These are phyloP conservation scores for Leccinum arenicola DNA, from an alignment of 768 basidiomycete species.

Conservation along the genomic window DNA sequence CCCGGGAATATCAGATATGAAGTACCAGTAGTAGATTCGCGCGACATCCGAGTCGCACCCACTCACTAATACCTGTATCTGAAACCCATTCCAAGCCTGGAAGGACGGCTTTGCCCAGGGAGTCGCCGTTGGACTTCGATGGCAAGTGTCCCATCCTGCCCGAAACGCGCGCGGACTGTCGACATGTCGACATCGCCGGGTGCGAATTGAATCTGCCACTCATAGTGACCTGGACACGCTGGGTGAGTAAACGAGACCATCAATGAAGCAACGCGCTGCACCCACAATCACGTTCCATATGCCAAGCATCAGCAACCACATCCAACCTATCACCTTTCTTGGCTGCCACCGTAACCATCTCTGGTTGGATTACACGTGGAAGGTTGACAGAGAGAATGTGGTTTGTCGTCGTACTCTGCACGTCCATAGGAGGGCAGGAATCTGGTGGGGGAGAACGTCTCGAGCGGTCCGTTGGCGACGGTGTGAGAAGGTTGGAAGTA, in stretches of 20 bases:
- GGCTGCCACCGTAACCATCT: slow-evolving; percentile 64
- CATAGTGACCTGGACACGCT: slow-evolving; percentile 48
- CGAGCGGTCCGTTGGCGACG: slow-evolving; percentile 31
- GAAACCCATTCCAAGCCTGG: slow-evolving; percentile 27
- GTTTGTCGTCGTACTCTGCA: slow-evolving; percentile 37
- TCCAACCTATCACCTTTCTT: slow-evolving; percentile 56
- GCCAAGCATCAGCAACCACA: slow-evolving; percentile 62
- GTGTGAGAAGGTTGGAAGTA: slow-evolving; percentile 15
- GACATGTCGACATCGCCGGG: slow-evolving; percentile 55
- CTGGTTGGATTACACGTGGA: slow-evolving; percentile 46
- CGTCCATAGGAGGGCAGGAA: slow-evolving; percentile 43
- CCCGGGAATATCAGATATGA: slow-evolving; percentile 1
- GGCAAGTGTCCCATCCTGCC: slow-evolving; percentile 42
- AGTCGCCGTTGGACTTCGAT: slow-evolving; percentile 40
- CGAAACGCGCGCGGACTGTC: slow-evolving; percentile 49
- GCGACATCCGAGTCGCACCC: neutral
- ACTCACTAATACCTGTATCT: slow-evolving; percentile 26
- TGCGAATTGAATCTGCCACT: slow-evolving; percentile 57
- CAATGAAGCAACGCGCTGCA: slow-evolving; percentile 8
- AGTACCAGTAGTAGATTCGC: slow-evolving; percentile 2
- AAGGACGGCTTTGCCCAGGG: slow-evolving; percentile 26
- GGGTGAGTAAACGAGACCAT: slow-evolving; percentile 4
- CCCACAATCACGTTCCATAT: slow-evolving; percentile 59
- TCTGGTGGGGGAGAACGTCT: slow-evolving; percentile 33
- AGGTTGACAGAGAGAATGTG: slow-evolving; percentile 50